These are phyloP conservation scores for Nitzschia inconspicua DNA, from an alignment of 108 stramenopile genomes.

Conservation along the genomic window DNA sequence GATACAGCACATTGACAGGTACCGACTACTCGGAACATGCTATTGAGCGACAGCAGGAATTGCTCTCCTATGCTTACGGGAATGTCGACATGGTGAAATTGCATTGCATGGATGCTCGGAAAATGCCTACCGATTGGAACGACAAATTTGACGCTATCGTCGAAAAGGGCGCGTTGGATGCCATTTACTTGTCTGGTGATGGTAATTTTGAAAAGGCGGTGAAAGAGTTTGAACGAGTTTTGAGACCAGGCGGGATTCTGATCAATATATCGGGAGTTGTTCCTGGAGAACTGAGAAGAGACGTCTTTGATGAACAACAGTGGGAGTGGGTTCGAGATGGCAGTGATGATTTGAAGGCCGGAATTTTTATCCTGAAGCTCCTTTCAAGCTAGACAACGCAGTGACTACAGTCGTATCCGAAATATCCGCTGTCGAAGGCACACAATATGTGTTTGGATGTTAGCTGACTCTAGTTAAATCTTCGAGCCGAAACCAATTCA, in stretches of 20 bases:
- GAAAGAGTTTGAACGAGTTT: conserved; percentile 49
- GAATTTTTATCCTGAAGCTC: conserved; percentile 65
- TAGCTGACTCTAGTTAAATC: no score
- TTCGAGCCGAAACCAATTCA: no score
- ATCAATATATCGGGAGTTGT: conserved; percentile 74
- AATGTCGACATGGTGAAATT: conserved; percentile 31
- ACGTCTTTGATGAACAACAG: conserved; percentile 27
- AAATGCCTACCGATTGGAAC: conserved; percentile 47
- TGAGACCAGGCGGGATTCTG: conserved; percentile 48
- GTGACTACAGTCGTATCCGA: no score
- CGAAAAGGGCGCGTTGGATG: conserved; percentile 81
- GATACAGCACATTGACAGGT: conserved; percentile 52
- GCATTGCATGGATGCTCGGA: conserved; percentile 52
- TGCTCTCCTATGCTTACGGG: conserved; percentile 35
- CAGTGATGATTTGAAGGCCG: conserved; percentile 67
- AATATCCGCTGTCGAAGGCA: no score
- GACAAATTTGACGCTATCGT: conserved; percentile 60
- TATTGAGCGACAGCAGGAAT: conserved; percentile 66
- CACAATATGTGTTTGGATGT: no score
- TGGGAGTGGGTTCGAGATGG: conserved; percentile 81
- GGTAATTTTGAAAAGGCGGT: conserved; percentile 58
- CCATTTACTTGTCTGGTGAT: conserved; percentile 74
- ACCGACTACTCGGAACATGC: conserved; percentile 72
- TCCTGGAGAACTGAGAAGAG: conserved; percentile 47
- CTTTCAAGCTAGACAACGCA: no score